Conservation (phyloP, 176 grass and related monocot species). For the Dactylis glomerata region DNA sequence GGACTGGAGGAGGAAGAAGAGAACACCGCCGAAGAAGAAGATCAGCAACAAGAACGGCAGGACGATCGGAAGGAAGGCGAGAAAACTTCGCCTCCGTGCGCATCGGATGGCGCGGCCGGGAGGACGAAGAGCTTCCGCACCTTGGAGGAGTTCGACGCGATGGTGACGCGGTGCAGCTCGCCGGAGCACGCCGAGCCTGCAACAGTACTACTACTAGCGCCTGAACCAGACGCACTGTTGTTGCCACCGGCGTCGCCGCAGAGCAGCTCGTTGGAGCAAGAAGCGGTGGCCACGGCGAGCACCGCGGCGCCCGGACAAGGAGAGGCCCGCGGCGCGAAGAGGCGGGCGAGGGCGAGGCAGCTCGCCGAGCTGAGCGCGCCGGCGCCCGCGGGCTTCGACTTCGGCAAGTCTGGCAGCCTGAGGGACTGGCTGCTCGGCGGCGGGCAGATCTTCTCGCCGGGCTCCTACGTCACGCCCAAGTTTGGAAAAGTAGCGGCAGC, state of each 20-base stretch:
- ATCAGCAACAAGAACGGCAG: background rate
- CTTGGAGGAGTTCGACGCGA: constrained; percentile 55
- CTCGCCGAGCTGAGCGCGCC: constrained; percentile 49
- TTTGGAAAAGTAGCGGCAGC: constrained; percentile 30
- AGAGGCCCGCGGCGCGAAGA: constrained; percentile 25
- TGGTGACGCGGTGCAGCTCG: constrained; percentile 26
- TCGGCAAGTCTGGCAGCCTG: constrained; percentile 68
- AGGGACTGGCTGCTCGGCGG: constrained; percentile 72
- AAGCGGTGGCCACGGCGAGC: background rate
- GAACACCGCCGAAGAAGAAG: background rate
- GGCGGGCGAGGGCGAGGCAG: constrained; percentile 49
- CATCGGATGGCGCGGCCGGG: background rate
- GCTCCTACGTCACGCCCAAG: constrained; percentile 65
- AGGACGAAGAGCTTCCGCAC: constrained; percentile 55
- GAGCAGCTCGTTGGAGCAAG: constrained; percentile 12
- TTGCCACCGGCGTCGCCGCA: background rate
- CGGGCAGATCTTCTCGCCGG: constrained; percentile 66
- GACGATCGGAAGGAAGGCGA: background rate
- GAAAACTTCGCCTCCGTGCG: background rate
- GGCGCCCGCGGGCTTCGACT: constrained; percentile 59
- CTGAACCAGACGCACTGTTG: constrained; percentile 8
- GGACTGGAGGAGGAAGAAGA: constrained; percentile 87
- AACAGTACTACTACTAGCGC: background rate
- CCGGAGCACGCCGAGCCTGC: background rate
- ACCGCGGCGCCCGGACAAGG: background rate